These are phyloP conservation scores for Panicum virgatum DNA, from an alignment of 202 grass and related monocot genomes.

Conservation along the genomic window DNA sequence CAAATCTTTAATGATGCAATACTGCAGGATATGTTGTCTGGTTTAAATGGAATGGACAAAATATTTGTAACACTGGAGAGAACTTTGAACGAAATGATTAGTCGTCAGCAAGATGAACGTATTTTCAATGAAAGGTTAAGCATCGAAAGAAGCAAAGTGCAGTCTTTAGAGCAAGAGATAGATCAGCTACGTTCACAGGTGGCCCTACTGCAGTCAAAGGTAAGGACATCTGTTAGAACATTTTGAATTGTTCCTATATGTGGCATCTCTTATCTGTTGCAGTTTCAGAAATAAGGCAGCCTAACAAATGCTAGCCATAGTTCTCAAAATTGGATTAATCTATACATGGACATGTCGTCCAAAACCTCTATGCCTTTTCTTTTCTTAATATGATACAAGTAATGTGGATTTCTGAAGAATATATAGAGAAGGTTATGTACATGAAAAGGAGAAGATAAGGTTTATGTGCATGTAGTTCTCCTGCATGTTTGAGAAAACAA, in stretches of 20 bases:
- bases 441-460: neutral
- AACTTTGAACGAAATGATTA: conserved; percentile 62
- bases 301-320: neutral
- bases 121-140: conserved; percentile 70
- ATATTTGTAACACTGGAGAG: conserved; percentile 57
- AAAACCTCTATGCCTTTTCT: neutral
- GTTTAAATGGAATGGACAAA: conserved; percentile 55
- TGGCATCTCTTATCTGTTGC: neutral
- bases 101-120: conserved; percentile 46
- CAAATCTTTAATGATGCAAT: conserved; percentile 7
- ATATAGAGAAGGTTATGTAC: neutral
- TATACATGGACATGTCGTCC: neutral
- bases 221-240: conserved; percentile 20
- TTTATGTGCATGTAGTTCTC: neutral
- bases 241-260: neutral
- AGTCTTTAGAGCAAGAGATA: conserved; percentile 80
- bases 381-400: neutral
- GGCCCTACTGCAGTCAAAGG: conserved; percentile 82
- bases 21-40: conserved; percentile 68
- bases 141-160: conserved; percentile 58
- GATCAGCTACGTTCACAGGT: conserved; percentile 71
- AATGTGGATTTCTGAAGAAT: neutral
- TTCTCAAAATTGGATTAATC: neutral
- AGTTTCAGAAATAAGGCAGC: conserved; percentile 1
- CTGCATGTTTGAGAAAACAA: neutral